Conservation (phyloP, 768 basidiomycete genomes). For the Dentipellis fragilis region DNA sequence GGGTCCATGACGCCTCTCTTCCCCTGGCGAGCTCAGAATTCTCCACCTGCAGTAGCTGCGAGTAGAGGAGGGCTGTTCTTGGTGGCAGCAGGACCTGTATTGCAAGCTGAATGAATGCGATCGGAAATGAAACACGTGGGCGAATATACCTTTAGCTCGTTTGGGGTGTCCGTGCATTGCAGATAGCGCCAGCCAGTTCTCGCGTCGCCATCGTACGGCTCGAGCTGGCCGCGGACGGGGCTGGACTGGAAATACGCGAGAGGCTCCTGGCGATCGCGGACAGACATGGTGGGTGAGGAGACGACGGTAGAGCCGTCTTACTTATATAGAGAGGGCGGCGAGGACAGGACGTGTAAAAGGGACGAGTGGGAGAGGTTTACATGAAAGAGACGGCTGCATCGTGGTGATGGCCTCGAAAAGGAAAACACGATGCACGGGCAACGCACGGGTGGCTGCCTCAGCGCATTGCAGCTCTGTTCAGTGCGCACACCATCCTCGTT, state of each 20-base stretch:
- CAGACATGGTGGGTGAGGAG: slow-evolving; percentile 7
- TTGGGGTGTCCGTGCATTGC: slow-evolving; percentile 67
- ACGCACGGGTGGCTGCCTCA: not conserved
- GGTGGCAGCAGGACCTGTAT: slow-evolving; percentile 59
- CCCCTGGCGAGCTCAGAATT: slow-evolving; percentile 49
- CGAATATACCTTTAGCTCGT: slow-evolving; percentile 54
- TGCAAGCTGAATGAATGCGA: not conserved
- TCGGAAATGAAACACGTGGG: not conserved
- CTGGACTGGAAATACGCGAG: slow-evolving; percentile 52
- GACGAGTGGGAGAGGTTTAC: not conserved
- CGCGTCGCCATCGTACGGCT: slow-evolving; percentile 44
- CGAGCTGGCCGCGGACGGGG: slow-evolving; percentile 67
- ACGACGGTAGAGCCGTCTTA: not conserved
- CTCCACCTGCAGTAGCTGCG: slow-evolving; percentile 56
- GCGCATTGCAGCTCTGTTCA: too few species aligned
- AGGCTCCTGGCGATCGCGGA: slow-evolving; percentile 2
- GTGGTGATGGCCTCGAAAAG: not conserved
- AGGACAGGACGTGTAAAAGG: not conserved
- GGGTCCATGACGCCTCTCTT: slow-evolving; percentile 49
- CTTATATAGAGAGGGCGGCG: not conserved
- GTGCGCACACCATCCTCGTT: not conserved
- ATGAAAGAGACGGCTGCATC: not conserved
- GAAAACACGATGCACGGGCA: not conserved
- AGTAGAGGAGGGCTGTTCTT: slow-evolving; percentile 54
- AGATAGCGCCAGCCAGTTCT: slow-evolving; percentile 60